Evolutionary conservation across 352 stramenopile species (phyloP), one percentile per base, ranked within the genome.

Genomic region (Phytophthora podocarpi): DNA sequence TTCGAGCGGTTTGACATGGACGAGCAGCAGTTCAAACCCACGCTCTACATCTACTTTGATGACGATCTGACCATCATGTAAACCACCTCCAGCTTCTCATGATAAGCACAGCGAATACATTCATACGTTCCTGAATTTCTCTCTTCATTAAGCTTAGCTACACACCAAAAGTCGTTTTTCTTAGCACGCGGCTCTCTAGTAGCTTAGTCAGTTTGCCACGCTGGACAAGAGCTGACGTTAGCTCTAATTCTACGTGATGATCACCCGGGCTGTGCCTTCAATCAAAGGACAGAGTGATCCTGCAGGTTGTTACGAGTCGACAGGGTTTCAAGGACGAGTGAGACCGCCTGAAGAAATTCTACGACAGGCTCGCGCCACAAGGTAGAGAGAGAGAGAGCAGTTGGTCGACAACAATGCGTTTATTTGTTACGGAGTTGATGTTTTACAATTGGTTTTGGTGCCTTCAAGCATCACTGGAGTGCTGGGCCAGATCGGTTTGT

Each of bases 1-100:
- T 93, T 98, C 34, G 84, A 41, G 56, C 78, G 77, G 50, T 82
- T 97, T 27, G 76, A 89, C 64, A 95, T 97, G 71, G 82, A 96
- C 55, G 82, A 90, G 31, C 89, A 97, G n/a, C 58, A 76, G 27
- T 97, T 83, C 66, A 95, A 95, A 26, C 91, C 91, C 7, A 89
- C 84, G 6, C 49, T 98, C 16, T 89, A 97, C 64, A 76, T 97
- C 30, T 98, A 97, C 80, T 98, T 90, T 55, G 97, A 98, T 64
- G 93, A 98, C 65, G 93, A 98, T 64, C 78, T 98, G 34, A 97
- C 92, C 23, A 55, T 93, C 48, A 43, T 78, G 53, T 93, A 57
- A 47, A 9, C 24, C n/a, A 36, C 20, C 18, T 40, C 23, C 23
- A 60, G 27, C 7, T 50, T 24, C n/a, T 36, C 26, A 35, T 21